Evolutionary conservation across 129 eudicot genomes (phyloP).

Genomic region (Centaurea solstitialis): DNA sequence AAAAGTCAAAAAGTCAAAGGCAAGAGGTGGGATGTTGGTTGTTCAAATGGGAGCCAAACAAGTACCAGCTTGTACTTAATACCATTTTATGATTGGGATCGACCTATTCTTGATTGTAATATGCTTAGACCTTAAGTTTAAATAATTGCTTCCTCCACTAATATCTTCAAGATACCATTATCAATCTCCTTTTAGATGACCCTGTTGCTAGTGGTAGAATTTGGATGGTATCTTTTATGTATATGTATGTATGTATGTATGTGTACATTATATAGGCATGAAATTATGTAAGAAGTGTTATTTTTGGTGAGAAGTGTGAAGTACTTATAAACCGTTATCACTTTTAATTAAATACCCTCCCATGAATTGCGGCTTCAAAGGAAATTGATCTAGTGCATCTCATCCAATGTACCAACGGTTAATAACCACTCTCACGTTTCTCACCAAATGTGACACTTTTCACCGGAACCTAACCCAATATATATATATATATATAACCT

Average conservation of each 20-base stretch:
- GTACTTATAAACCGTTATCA: too few relatives aligned
- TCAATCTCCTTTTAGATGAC: constrained; percentile 20
- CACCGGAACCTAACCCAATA: too few relatives aligned
- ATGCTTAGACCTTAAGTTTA: constrained; percentile 23
- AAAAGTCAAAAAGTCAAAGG: constrained; percentile 32
- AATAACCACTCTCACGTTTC: too few relatives aligned
- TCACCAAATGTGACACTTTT: too few relatives aligned
- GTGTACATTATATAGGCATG: too few relatives aligned
- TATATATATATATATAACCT: neutral
- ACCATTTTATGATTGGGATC: constrained; percentile 26
- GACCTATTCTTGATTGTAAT: constrained; percentile 19
- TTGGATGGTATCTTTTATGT: neutral
- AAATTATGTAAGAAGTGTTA: too few relatives aligned
- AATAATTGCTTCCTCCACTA: constrained; percentile 37
- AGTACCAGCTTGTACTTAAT: constrained; percentile 41
- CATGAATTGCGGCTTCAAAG: too few relatives aligned
- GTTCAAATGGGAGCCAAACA: constrained; percentile 41
- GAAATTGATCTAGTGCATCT: too few relatives aligned
- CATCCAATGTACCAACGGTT: too few relatives aligned
- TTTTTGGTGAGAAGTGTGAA: too few relatives aligned
- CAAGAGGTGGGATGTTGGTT: constrained; percentile 31
- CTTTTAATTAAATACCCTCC: too few relatives aligned
- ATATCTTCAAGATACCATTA: constrained; percentile 26
- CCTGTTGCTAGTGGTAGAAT: constrained; percentile 19
- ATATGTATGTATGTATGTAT: too few relatives aligned